Evolutionary conservation across 495 filamentous ascomycete genomes (phyloP), one percentile per base, ranked within the genome.

Genomic region (Penicillium riverlandense): DNA sequence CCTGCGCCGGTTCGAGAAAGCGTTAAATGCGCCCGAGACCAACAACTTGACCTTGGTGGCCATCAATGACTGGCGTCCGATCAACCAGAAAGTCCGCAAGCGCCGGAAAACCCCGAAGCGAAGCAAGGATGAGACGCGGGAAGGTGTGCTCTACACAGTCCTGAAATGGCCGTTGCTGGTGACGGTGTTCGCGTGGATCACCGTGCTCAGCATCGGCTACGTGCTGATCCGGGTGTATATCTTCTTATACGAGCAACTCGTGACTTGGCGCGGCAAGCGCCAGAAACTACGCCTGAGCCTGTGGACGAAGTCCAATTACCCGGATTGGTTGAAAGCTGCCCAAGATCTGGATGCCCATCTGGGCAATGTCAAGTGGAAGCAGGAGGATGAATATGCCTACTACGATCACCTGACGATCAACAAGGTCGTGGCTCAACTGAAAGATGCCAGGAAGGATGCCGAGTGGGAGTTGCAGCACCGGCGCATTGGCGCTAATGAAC

Each of bases 131-230:
- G 92, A 98, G 65, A 96, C 91, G 2, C 72, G 92, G 38, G 92
- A 98, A 66, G 92, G 92, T 0, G 88, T 90, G 52, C 74, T 94
- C 11, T 97, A 98, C 61, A 76, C 74, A 1, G 56, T 97, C 22
- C 67, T 95, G 37, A 95, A 96, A 61, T 96, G 90, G 88, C 94
- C 92, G 6, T 76, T 98, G 46, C 68, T 98, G 28, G 52, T 86
- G 12, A 67, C 83, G 28, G 90, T 96, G 0, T 72, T 83, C 36
- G 76, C 81, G 10, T 97, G 90, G 89, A 79, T 98, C 40, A 38
- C 78, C 1, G 76, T 85, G 8, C 71, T 82, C 27, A 71, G 77
- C 35, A 59, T 80, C n/a, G 67, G 77, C 31, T 97, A 98, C 66
- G 59, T 86, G 11, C 59, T 85, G 38, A 94, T 88, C n/a, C 75